Conservation (phyloP, 768 basidiomycete species). For the Chalciporus chontae region DNA sequence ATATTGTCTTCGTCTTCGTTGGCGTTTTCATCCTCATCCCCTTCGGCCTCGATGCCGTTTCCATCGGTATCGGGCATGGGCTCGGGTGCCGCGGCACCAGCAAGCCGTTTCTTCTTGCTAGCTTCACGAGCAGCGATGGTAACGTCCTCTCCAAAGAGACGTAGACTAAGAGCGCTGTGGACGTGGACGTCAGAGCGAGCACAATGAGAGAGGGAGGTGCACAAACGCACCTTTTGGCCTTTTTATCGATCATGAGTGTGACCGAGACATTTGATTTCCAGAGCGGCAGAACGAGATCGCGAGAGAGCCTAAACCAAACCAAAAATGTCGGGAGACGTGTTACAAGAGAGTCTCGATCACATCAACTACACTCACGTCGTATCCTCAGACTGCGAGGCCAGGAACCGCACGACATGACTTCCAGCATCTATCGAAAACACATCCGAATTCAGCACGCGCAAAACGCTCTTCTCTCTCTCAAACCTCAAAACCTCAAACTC, state of each 20-base stretch:
- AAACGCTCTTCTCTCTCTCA: slow-evolving; percentile 45
- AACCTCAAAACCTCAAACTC: slow-evolving; percentile 29
- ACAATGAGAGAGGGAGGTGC: too few relatives aligned
- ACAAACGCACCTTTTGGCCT: slow-evolving; percentile 75
- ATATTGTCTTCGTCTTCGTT: slow-evolving; percentile 2
- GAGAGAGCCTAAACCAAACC: slow-evolving; percentile 48
- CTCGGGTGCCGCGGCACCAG: neutral
- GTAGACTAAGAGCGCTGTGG: slow-evolving; percentile 77
- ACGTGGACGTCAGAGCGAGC: neutral
- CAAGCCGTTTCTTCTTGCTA: slow-evolving; percentile 20
- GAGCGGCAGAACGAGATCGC: slow-evolving; percentile 85
- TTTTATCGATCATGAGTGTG: slow-evolving; percentile 93
- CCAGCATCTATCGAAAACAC: slow-evolving; percentile 47
- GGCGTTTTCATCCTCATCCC: neutral
- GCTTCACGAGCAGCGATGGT: slow-evolving; percentile 47
- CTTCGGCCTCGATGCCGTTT: neutral
- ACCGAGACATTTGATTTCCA: slow-evolving; percentile 92
- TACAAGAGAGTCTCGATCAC: too few relatives aligned
- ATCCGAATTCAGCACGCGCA: neutral
- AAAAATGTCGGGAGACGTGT: neutral
- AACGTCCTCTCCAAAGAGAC: slow-evolving; percentile 80
- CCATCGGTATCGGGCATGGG: slow-evolving; percentile 4
- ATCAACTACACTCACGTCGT: slow-evolving; percentile 47
- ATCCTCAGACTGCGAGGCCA: slow-evolving; percentile 48
- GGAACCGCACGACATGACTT: slow-evolving; percentile 70